A percentile compares a stretch with the other conserved stretches of the same genome.
Conservation (phyloP, 345 rosid species). For the Populus davidiana region DNA sequence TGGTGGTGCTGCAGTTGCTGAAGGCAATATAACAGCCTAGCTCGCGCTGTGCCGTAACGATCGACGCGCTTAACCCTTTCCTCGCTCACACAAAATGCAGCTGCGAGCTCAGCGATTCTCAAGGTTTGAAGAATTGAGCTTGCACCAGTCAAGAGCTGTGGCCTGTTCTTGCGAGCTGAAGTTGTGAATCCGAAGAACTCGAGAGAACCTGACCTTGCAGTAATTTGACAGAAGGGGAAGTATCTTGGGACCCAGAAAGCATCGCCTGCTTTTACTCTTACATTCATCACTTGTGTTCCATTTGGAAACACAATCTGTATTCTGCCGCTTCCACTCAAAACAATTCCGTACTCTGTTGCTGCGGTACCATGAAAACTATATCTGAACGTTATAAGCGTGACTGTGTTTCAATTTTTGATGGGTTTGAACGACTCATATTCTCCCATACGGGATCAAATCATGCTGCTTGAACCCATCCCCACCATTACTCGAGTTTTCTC, state of each 20-base stretch:
- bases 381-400: too few relatives aligned
- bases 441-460: too few relatives aligned
- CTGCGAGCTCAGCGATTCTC: conserved; percentile 48
- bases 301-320: conserved; percentile 72
- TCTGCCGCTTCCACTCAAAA: conserved; percentile 57
- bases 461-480: too few relatives aligned
- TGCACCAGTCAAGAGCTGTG: conserved; percentile 71
- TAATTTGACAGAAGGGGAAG: conserved; percentile 83
- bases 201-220: conserved; percentile 55
- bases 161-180: conserved; percentile 65
- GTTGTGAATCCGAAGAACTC: conserved; percentile 91
- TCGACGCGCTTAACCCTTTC: conserved; percentile 29
- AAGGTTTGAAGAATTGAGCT: conserved; percentile 54
- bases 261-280: conserved; percentile 53
- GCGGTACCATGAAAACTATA: not conserved
- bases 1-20: conserved; percentile 49
- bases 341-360: conserved; percentile 78
- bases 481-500: too few relatives aligned
- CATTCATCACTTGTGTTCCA: conserved; percentile 62
- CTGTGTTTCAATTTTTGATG: too few relatives aligned
- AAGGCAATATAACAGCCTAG: conserved; percentile 68
- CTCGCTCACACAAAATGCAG: conserved; percentile 43
- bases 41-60: conserved; percentile 46
- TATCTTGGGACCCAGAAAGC: conserved; percentile 82
- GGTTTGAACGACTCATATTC: too few relatives aligned